Evolutionary conservation across 2,329 filamentous ascomycete genomes (phyloP), one percentile per base, ranked within the genome.

Genomic region (Paracoccidioides lutzii): DNA sequence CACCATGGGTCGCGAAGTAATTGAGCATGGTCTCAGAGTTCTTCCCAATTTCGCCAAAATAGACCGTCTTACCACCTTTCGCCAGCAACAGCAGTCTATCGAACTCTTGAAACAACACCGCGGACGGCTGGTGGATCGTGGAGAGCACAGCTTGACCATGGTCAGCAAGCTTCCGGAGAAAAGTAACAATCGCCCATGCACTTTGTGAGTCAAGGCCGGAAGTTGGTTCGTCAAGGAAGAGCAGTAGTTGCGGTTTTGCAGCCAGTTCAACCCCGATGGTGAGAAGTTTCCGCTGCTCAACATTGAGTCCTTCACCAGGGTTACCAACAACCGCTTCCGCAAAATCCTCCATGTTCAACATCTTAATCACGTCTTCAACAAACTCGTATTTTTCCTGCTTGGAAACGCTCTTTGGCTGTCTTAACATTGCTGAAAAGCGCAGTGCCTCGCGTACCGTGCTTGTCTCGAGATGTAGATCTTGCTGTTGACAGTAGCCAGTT

Each of bases 261-360:
- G 88, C 90, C 28, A 97, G 78, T 68, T 97, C 91, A 22, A 96
- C 90, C 67, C 89, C 91, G 59, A 96, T 95, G 0, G 89, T 95
- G 10, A 95, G 77, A 60, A 88, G 83, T 67, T 83, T 83, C 6
- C 81, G 75, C 64, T 84, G 81, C 63, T 83, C 81, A 38, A 79
- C 76, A 56, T 79, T 80, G 52, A 80, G 67, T 66, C 77, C 90
- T 73, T 93, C 87, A 46, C 90, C 90, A 0, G 87, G 88, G 33
- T 89, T 83, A 75, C 90, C 90, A 55, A 96, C 87, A 42, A 95
- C 78, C 8, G 90, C 90, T 64, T 94, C 89, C 7, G 88, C 87
- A 63, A 91, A 95, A 51, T 88, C 82, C 58, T 88, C 78, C 90
- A 96, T 95, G 38, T 90, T 87, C 30, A 95, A 74, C 52, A 95